Base-by-base conservation (phyloP, 176 grass and related monocot genomes). In the Panicum miliaceum region DNA sequence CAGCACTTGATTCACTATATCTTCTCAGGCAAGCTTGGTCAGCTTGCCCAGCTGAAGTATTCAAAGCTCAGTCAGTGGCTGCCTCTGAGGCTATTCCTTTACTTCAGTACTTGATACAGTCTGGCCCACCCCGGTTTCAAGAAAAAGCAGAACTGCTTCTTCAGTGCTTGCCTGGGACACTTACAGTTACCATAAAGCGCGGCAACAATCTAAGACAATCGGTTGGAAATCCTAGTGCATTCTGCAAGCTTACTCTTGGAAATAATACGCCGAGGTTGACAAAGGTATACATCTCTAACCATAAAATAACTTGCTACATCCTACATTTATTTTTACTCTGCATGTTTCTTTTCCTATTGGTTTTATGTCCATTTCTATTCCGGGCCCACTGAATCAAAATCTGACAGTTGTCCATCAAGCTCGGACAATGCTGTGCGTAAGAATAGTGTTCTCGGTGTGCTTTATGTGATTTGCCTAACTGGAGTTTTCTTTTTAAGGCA, bases 51-150 rank as follows among this genome's bases (percentile, higher is more conserved):
- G 85, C 81, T 38, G 97, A 99, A 84, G 91, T 99, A 71, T 99
- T 96, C 77, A 99, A 99, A 81, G 97, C 97, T 78, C 97, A 99
- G 81, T 96, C 97, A 22, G 93, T 96, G 80, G 91, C 97, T 48
- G 93, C 97, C 35, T 92, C 97, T 6, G 97, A 99, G 82, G 97
- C 97, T 38, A 99, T 99, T 89, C 97, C 97, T 89, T 84, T 99
- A 67, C 84, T 99, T 76, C 97, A 99, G 71, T 99, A 96, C 75
- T 91, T 99, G 88, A 99, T 99, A 83, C 97, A 99, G 84, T 96
- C 91, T 84, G 97, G 91, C 36, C 97, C 97, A 87, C 97, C 97
- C 11, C 91, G 93, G 62, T 99, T 99, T 84, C 97, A 99, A 84
- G 97, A 99, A 71, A 99, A 99, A 86, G 88, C 97, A 18, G 97